Evolutionary conservation across 495 filamentous ascomycete species (phyloP), one percentile per base, ranked within the genome.

Genomic region (Lophiotrema nucula): DNA sequence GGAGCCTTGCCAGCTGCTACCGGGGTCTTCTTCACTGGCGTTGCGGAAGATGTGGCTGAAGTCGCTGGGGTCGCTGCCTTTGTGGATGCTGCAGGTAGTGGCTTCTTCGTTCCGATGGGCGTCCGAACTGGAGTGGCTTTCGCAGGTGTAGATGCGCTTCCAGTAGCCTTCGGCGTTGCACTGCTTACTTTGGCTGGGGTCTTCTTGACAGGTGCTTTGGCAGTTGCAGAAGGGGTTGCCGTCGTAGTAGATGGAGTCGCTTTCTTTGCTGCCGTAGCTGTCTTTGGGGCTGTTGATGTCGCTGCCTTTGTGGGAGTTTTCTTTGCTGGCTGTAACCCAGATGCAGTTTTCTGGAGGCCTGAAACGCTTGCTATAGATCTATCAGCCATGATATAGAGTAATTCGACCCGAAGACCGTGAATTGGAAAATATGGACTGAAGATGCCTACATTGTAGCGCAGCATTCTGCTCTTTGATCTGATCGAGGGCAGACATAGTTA

Each of bases 391-490:
- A n/a, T n/a, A n/a, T n/a, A n/a, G n/a, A n/a, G n/a, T n/a, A n/a
- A n/a, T n/a, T n/a, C n/a, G n/a, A n/a, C n/a, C n/a, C n/a, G n/a
- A n/a, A n/a, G n/a, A n/a, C n/a, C n/a, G n/a, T n/a, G n/a, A n/a
- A n/a, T n/a, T n/a, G n/a, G n/a, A n/a, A n/a, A n/a, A n/a, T n/a
- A n/a, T n/a, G n/a, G n/a, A n/a, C n/a, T n/a, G n/a, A n/a, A n/a
- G n/a, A n/a, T n/a, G 37, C 52, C 18, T 37, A 61, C 62, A 23
- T 47, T 65, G 62, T 43, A 61, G 62, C 16, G 56, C 62, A 51
- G 56, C 62, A 48, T 56, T 61, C 52, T 65, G 62, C 41, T 60
- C 45, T 27, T 61, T 65, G 16, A 65, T 37, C n/a, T 60, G 38
- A 22, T 65, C 57, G 19, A 61, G 26, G 5, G 47, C 56, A 13